Percentiles rank a stretch among this genome's conserved stretches.
Evolutionary conservation across 163 green algal species (phyloP).

Genomic region (Chlorella variabilis): DNA sequence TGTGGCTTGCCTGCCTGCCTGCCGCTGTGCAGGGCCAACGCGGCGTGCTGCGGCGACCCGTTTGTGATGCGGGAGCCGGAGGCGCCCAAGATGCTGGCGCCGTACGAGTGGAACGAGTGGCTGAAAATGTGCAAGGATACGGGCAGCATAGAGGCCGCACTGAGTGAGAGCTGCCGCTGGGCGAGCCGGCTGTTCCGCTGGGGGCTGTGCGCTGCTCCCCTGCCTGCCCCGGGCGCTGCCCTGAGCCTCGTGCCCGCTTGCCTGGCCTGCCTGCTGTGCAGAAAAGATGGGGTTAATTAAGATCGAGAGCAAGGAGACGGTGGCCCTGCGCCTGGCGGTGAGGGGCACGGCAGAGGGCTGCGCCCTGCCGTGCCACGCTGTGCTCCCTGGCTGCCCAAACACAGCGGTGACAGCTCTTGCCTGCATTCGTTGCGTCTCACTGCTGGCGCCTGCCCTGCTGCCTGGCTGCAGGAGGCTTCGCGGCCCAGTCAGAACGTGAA

Average conservation of each 20-base stretch:
- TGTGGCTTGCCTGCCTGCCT: background rate
- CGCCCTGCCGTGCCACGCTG: background rate
- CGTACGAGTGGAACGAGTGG: slow-evolving; percentile 20
- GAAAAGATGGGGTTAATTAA: slow-evolving; percentile 30
- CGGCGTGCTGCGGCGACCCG: background rate
- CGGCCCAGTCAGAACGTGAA: background rate
- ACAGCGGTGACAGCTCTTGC: too few relatives aligned
- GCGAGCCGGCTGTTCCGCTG: background rate
- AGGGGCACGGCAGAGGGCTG: background rate
- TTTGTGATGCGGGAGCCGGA: background rate
- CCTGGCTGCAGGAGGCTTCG: background rate
- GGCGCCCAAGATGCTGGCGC: background rate
- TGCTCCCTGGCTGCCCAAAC: too few relatives aligned
- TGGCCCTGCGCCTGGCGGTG: slow-evolving; percentile 15
- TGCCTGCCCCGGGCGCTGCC: background rate
- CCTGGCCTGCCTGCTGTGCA: background rate
- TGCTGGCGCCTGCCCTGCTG: too few relatives aligned
- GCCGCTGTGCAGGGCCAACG: background rate
- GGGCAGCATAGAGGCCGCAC: background rate
- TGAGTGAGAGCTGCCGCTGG: slow-evolving; percentile 27
- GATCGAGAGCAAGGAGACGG: slow-evolving; percentile 10
- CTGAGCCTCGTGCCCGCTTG: background rate
- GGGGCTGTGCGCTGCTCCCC: background rate
- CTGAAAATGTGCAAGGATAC: background rate
- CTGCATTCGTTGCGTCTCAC: too few relatives aligned